Conservation (phyloP, 2,329 filamentous ascomycete genomes). For the Esteya vermicola region DNA sequence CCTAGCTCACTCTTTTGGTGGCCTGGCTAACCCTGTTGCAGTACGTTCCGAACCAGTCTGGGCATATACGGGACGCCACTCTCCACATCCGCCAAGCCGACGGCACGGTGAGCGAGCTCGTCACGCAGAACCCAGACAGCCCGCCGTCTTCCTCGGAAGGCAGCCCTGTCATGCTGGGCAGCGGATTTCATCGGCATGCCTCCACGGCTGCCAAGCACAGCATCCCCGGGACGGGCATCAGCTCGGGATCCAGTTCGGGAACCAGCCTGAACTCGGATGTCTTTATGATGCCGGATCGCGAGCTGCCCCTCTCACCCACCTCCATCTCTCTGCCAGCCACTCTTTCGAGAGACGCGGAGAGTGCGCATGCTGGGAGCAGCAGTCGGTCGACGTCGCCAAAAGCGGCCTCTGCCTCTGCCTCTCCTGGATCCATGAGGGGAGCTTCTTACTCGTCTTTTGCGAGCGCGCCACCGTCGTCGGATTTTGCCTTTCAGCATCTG, state of each 20-base stretch:
- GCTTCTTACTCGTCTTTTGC: conserved; percentile 31
- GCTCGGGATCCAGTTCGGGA: conserved; percentile 12
- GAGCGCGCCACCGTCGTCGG: conserved; percentile 29
- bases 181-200: conserved; percentile 15
- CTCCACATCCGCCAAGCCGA: conserved; percentile 28
- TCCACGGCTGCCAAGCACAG: conserved; percentile 27
- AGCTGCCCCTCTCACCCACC: background rate
- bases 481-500: conserved; percentile 25
- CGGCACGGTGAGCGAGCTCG: conserved; percentile 22
- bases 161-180: conserved; percentile 20
- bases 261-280: conserved; percentile 15
- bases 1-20: too few species aligned
- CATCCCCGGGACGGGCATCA: conserved; percentile 15
- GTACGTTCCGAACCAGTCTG: conserved; percentile 49
- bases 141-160: conserved; percentile 20
- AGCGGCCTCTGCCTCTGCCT: too few species aligned
- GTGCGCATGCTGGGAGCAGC: too few species aligned
- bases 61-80: conserved; percentile 33
- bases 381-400: conserved; percentile 18
- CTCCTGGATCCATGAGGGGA: conserved; percentile 29
- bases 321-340: too few species aligned
- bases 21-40: conserved; percentile 24
- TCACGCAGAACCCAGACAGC: conserved; percentile 19
- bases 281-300: background rate
- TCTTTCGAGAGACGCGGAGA: too few species aligned